phyloP scores from a whole-genome alignment of 495 filamentous ascomycete genomes.

The Hyaloscypha bicolor region DNA sequence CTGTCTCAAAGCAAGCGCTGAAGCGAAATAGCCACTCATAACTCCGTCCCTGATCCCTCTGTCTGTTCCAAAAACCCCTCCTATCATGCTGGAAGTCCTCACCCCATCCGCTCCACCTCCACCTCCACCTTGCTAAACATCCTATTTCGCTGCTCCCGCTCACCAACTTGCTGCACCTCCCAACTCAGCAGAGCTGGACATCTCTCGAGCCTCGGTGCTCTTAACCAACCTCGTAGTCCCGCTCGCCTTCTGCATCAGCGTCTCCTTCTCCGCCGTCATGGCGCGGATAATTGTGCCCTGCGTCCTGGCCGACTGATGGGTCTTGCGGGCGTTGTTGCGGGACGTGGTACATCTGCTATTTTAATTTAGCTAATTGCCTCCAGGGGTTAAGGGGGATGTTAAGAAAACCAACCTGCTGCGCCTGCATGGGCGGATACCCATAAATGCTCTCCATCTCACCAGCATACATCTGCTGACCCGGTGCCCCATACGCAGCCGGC shows the following conservation, averaged over 20 bases:
- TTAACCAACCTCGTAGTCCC: constrained; percentile 56
- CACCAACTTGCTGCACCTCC: not conserved
- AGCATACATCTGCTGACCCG: constrained; percentile 73
- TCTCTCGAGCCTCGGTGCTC: not conserved
- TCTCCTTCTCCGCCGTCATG: constrained; percentile 53
- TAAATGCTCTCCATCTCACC: constrained; percentile 82
- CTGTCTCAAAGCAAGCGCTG: not conserved
- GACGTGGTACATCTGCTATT: constrained; percentile 59
- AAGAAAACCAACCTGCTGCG: constrained; percentile 72
- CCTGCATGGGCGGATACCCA: constrained; percentile 75
- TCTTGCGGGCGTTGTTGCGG: constrained; percentile 50
- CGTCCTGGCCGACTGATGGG: constrained; percentile 41
- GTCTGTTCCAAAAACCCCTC: too few relatives aligned
- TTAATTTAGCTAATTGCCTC: not conserved
- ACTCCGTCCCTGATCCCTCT: not conserved
- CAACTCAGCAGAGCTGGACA: too few relatives aligned
- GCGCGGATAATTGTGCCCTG: constrained; percentile 42
- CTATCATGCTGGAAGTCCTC: too few relatives aligned
- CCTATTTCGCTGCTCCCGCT: not conserved
- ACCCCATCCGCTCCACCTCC: too few relatives aligned
- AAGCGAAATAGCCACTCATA: not conserved
- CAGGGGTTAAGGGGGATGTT: constrained; percentile 7
- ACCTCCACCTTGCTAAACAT: too few relatives aligned
- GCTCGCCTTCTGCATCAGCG: constrained; percentile 61
- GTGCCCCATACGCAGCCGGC: constrained; percentile 69